Percentiles rank a stretch among this genome's conserved stretches.
phyloP scores from a whole-genome alignment of 805 yeast genomes.

The Kazachstania viticola region DNA sequence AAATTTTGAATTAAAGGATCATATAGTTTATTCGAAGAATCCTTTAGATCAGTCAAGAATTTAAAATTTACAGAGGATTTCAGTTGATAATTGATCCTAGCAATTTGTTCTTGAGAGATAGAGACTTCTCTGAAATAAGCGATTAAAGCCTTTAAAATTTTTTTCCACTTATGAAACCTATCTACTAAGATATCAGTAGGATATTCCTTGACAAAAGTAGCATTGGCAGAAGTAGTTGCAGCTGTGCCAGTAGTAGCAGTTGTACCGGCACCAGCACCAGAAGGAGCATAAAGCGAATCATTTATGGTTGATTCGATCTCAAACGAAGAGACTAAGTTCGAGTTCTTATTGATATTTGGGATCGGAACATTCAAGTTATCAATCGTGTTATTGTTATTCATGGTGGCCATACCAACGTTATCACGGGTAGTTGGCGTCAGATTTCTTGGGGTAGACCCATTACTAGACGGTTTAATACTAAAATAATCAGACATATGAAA shows the following conservation, averaged over 20 bases:
- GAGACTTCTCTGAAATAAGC: slow-evolving; percentile 65
- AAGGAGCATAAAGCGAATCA: too few species aligned
- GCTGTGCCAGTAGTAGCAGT: slow-evolving; percentile 1
- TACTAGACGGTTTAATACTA: too few species aligned
- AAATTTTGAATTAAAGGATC: slow-evolving; percentile 42
- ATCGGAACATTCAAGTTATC: too few species aligned
- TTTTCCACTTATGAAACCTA: slow-evolving; percentile 74
- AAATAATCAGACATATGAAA: slow-evolving; percentile 22
- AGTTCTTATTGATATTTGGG: too few species aligned
- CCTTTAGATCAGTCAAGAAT: slow-evolving; percentile 28
- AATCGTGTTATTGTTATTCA: too few species aligned
- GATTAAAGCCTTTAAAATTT: slow-evolving; percentile 57
- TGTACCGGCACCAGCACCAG: not conserved
- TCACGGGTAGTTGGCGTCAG: too few species aligned
- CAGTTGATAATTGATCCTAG: slow-evolving; percentile 52
- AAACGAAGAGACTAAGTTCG: too few species aligned
- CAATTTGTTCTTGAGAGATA: slow-evolving; percentile 69
- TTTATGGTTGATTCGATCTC: too few species aligned
- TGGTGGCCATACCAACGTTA: too few species aligned
- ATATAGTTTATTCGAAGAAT: slow-evolving; percentile 28
- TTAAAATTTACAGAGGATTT: slow-evolving; percentile 50
- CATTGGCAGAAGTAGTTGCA: slow-evolving; percentile 6
- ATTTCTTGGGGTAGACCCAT: too few species aligned
- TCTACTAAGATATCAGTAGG: slow-evolving; percentile 77
- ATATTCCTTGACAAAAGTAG: slow-evolving; percentile 26